A percentile compares a stretch with the other conserved stretches of the same genome.
phyloP scores from a whole-genome alignment of 495 filamentous ascomycete species.

The Cercophora newfieldiana region DNA sequence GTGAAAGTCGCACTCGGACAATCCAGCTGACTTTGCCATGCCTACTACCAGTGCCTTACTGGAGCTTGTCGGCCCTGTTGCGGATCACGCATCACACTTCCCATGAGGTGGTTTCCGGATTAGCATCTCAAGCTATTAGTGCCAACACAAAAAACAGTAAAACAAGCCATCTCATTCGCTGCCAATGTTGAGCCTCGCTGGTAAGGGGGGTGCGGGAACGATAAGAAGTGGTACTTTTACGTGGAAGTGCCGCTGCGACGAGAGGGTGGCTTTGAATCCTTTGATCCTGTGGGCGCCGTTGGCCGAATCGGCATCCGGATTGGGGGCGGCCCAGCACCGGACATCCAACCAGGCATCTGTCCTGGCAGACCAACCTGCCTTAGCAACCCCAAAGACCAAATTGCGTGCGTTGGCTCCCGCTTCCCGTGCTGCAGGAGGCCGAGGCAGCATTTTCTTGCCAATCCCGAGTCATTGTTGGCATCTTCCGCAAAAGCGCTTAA shows the following conservation, averaged over 20 bases:
- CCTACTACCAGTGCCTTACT: too few species aligned
- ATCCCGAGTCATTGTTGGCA: background rate
- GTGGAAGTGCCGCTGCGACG: background rate
- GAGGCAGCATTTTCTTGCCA: background rate
- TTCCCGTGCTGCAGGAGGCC: background rate
- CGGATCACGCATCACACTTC: background rate
- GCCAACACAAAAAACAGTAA: background rate
- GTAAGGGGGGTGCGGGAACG: background rate
- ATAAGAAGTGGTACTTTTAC: background rate
- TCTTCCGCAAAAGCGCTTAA: background rate
- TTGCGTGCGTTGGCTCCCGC: conserved; percentile 1
- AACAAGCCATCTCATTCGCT: background rate
- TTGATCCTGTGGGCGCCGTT: background rate
- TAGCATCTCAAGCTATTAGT: background rate
- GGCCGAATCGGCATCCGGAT: background rate
- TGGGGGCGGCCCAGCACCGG: background rate
- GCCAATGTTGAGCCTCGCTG: background rate
- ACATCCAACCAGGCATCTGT: background rate
- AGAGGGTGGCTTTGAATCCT: background rate
- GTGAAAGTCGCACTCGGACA: background rate
- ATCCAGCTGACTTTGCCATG: too few species aligned
- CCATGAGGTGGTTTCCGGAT: background rate
- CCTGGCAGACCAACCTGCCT: too few species aligned
- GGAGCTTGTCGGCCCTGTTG: background rate
- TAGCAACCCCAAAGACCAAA: background rate